Percentiles rank a stretch among this genome's conserved stretches.
Conservation (phyloP, 768 basidiomycete genomes). For the Fibroporia radiculosa region DNA sequence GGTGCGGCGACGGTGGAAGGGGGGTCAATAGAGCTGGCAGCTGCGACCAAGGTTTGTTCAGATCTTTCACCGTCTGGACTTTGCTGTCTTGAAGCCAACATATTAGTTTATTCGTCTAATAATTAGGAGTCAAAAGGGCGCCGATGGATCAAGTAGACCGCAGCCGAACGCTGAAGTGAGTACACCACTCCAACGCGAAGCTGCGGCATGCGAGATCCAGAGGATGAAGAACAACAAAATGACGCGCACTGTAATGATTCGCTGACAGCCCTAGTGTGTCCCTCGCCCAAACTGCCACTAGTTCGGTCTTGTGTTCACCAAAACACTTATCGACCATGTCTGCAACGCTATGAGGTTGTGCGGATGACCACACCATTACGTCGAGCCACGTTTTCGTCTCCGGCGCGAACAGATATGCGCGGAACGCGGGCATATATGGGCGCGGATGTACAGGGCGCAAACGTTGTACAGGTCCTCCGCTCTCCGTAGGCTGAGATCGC, state of each 20-base stretch:
- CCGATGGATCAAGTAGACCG: constrained; percentile 3
- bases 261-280: constrained; percentile 64
- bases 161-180: no score
- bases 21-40: constrained; percentile 18
- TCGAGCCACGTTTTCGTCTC: constrained; percentile 63
- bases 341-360: constrained; percentile 69
- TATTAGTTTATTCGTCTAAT: no score
- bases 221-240: background rate
- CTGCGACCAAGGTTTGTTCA: constrained; percentile 57
- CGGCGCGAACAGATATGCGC: constrained; percentile 54
- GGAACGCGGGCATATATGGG: constrained; percentile 59
- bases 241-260: constrained; percentile 59
- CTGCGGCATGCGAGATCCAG: no score
- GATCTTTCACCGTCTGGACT: constrained; percentile 64
- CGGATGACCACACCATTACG: constrained; percentile 86
- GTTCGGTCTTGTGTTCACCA: constrained; percentile 28
- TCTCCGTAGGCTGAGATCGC: background rate
- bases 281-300: constrained; percentile 72
- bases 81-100: constrained; percentile 21
- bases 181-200: no score
- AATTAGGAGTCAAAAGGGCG: background rate
- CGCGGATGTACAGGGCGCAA: constrained; percentile 45
- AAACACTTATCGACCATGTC: constrained; percentile 69
- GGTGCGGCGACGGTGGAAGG: constrained; percentile 7
- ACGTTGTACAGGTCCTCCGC: constrained; percentile 11